These are phyloP conservation scores for Zymoseptoria crescenta DNA, from an alignment of 2,329 filamentous ascomycete species.

Conservation along the genomic window DNA sequence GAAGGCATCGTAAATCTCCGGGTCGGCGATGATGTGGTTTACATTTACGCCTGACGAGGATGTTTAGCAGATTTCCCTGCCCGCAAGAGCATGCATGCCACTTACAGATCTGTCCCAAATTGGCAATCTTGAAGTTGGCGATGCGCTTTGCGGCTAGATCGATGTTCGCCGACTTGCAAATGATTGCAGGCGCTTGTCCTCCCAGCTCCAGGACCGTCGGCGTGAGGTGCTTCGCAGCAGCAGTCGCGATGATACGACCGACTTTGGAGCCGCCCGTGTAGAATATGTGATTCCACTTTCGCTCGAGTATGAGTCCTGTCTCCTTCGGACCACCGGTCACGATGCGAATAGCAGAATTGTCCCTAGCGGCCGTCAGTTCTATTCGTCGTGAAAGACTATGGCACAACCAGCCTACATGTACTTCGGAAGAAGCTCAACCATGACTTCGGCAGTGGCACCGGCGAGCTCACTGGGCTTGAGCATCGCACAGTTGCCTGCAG, in stretches of 20 bases:
- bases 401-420: slow-evolving; percentile 40
- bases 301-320: slow-evolving; percentile 67
- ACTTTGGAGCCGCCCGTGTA: slow-evolving; percentile 71
- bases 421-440: slow-evolving; percentile 66
- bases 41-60: slow-evolving; percentile 52
- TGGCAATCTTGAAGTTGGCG: slow-evolving; percentile 75
- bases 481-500: slow-evolving; percentile 76
- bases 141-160: slow-evolving; percentile 71
- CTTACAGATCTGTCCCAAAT: slow-evolving; percentile 73
- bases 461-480: slow-evolving; percentile 81
- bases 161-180: slow-evolving; percentile 71
- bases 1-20: slow-evolving; percentile 60
- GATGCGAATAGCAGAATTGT: slow-evolving; percentile 64
- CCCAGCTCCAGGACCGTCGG: slow-evolving; percentile 73
- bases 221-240: slow-evolving; percentile 67
- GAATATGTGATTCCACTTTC: slow-evolving; percentile 85
- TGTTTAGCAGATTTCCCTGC: no score
- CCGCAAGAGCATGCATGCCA: background rate
- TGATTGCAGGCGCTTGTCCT: slow-evolving; percentile 70
- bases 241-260: slow-evolving; percentile 60
- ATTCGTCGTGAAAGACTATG: no score
- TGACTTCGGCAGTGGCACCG: slow-evolving; percentile 62
- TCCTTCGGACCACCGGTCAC: slow-evolving; percentile 73
- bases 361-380: slow-evolving; percentile 28
- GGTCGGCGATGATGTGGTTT: slow-evolving; percentile 80